These are phyloP conservation scores for Stipa capillata DNA, from an alignment of 176 grass and related monocot species.

Conservation along the genomic window DNA sequence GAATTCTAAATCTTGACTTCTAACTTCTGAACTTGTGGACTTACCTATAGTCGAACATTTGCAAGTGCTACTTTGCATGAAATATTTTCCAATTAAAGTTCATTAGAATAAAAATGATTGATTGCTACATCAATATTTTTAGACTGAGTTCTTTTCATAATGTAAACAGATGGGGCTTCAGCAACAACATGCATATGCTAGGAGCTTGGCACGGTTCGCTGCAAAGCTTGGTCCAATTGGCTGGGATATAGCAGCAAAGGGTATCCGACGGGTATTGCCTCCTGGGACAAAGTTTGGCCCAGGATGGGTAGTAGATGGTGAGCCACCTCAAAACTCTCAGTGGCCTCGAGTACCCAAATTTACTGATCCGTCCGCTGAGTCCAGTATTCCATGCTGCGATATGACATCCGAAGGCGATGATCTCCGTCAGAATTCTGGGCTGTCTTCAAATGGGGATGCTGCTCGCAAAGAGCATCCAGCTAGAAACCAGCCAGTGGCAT, in stretches of 20 bases:
- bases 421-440: slow-evolving; percentile 5
- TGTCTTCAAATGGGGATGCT: slow-evolving; percentile 12
- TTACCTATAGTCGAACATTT: slow-evolving; percentile 5
- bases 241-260: slow-evolving; percentile 53
- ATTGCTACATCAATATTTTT: background rate
- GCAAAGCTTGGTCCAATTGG: slow-evolving; percentile 43
- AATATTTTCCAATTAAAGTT: background rate
- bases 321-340: slow-evolving; percentile 40
- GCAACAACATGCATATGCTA: slow-evolving; percentile 47
- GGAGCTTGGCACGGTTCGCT: slow-evolving; percentile 57
- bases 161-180: slow-evolving; percentile 56
- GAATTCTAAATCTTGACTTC: background rate
- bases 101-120: background rate
- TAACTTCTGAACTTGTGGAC: background rate
- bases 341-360: background rate
- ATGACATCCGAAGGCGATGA: slow-evolving; percentile 14
- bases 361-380: slow-evolving; percentile 4
- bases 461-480: slow-evolving; percentile 6
- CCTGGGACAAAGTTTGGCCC: slow-evolving; percentile 56
- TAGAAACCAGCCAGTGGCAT: slow-evolving; percentile 21
- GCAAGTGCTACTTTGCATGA: background rate
- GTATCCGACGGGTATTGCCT: slow-evolving; percentile 40
- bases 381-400: slow-evolving; percentile 5
- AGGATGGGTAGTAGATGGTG: slow-evolving; percentile 61
- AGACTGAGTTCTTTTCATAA: background rate